Evolutionary conservation across 2,329 filamentous ascomycete species (phyloP).

Genomic region (Claviceps quebecensis): DNA sequence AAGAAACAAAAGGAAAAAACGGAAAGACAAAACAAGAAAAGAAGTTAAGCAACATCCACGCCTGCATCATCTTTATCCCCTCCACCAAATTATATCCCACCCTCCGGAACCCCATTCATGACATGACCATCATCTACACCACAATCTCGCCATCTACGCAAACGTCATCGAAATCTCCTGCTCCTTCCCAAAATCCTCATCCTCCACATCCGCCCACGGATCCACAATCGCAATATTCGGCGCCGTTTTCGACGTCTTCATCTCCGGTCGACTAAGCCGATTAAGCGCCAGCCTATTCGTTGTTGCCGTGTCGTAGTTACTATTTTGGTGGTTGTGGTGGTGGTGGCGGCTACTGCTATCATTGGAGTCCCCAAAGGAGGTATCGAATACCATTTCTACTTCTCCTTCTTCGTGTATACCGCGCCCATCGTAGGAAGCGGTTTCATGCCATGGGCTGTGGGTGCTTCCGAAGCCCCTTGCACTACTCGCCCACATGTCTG

Average conservation of each 20-base stretch:
- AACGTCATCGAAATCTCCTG: slow-evolving; percentile 72
- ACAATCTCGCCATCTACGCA: slow-evolving; percentile 33
- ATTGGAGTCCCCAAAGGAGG: slow-evolving; percentile 34
- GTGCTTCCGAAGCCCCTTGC: not conserved
- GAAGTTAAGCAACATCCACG: not conserved
- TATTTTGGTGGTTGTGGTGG: not conserved
- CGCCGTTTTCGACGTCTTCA: slow-evolving; percentile 30
- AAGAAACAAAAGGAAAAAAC: not conserved
- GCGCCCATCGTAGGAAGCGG: slow-evolving; percentile 13
- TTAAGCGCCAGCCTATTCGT: slow-evolving; percentile 14
- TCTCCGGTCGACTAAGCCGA: slow-evolving; percentile 13
- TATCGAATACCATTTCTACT: slow-evolving; percentile 61
- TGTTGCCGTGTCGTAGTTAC: slow-evolving; percentile 10
- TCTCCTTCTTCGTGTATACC: slow-evolving; percentile 28
- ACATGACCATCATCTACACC: not conserved
- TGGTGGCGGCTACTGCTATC: not conserved
- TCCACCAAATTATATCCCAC: not conserved
- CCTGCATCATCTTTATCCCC: not conserved
- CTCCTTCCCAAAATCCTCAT: slow-evolving; percentile 57
- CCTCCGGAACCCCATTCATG: too few relatives aligned
- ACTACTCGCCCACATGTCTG: slow-evolving; percentile 19
- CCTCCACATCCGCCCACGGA: slow-evolving; percentile 57
- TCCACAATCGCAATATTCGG: slow-evolving; percentile 39
- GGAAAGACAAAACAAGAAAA: not conserved
- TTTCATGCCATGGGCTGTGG: slow-evolving; percentile 6